phyloP scores from a whole-genome alignment of 2,329 filamentous ascomycete species.

The Arachnomyces sp. region DNA sequence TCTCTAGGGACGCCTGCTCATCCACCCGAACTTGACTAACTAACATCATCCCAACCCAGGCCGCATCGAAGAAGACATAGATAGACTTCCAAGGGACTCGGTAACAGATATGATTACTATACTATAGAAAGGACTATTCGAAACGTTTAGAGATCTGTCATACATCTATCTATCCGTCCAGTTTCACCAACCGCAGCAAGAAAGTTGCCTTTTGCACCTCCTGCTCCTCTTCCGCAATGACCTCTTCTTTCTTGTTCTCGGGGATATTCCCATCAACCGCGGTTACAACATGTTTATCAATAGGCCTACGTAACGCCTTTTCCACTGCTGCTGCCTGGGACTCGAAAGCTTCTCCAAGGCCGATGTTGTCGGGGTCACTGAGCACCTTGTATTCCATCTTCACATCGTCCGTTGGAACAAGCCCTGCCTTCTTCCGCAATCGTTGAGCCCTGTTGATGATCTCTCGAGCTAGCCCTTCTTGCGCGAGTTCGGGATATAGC shows the following conservation, averaged over 20 bases:
- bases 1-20: slow-evolving; percentile 1
- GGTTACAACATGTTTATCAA: slow-evolving; percentile 60
- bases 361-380: slow-evolving; percentile 67
- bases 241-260: slow-evolving; percentile 44
- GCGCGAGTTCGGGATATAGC: slow-evolving; percentile 73
- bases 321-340: slow-evolving; percentile 61
- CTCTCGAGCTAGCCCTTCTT: slow-evolving; percentile 83
- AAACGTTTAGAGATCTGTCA: slow-evolving; percentile 27
- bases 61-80: slow-evolving; percentile 44
- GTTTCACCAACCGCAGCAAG: slow-evolving; percentile 63
- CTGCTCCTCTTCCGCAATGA: slow-evolving; percentile 76
- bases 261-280: slow-evolving; percentile 51
- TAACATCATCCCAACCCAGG: slow-evolving; percentile 27
- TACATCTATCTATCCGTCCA: slow-evolving; percentile 40
- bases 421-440: slow-evolving; percentile 83
- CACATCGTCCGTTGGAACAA: slow-evolving; percentile 87
- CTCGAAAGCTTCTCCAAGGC: slow-evolving; percentile 61
- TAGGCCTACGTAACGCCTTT: slow-evolving; percentile 66
- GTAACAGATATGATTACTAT: background rate
- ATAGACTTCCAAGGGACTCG: background rate
- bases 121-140: too few species aligned
- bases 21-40: background rate
- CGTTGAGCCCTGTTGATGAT: slow-evolving; percentile 89
- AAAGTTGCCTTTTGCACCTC: slow-evolving; percentile 78
- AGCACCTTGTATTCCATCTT: slow-evolving; percentile 87